Evolutionary conservation across 192 early-diverging fungal species (phyloP).

Genomic region (Podila clonocystis): DNA sequence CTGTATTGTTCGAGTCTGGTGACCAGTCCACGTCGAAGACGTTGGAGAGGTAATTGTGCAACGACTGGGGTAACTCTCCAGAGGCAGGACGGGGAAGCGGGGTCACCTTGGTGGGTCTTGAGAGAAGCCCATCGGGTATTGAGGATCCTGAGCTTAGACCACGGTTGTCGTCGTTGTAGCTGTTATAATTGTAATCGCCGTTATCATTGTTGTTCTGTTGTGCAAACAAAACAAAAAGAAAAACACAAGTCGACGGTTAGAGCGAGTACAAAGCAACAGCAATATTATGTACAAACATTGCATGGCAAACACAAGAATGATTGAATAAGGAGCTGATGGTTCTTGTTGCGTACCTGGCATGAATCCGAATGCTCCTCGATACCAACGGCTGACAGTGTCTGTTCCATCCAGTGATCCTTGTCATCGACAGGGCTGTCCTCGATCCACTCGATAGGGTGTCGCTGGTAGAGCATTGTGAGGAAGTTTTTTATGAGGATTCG

Average conservation of each 20-base stretch:
- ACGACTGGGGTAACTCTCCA: slow-evolving; percentile 25
- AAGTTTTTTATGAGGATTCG: slow-evolving; percentile 49
- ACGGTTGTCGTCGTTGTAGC: background rate
- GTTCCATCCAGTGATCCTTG: slow-evolving; percentile 44
- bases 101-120: slow-evolving; percentile 8
- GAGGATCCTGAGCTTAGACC: background rate
- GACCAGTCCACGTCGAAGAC: slow-evolving; percentile 52
- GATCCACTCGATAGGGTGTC: slow-evolving; percentile 36
- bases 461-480: slow-evolving; percentile 28
- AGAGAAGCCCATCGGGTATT: slow-evolving; percentile 7
- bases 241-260: background rate
- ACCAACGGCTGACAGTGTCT: slow-evolving; percentile 38
- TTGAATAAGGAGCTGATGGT: background rate
- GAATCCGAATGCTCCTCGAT: slow-evolving; percentile 3
- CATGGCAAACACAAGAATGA: background rate
- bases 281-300: background rate
- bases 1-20: slow-evolving; percentile 8
- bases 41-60: slow-evolving; percentile 37
- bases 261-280: no score
- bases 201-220: background rate
- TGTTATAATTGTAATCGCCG: background rate
- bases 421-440: slow-evolving; percentile 17
- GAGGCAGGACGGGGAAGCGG: slow-evolving; percentile 43
- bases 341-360: background rate
- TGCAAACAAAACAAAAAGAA: background rate